These are phyloP conservation scores for Claviceps cyperi DNA, from an alignment of 2,329 filamentous ascomycete species.

Conservation along the genomic window DNA sequence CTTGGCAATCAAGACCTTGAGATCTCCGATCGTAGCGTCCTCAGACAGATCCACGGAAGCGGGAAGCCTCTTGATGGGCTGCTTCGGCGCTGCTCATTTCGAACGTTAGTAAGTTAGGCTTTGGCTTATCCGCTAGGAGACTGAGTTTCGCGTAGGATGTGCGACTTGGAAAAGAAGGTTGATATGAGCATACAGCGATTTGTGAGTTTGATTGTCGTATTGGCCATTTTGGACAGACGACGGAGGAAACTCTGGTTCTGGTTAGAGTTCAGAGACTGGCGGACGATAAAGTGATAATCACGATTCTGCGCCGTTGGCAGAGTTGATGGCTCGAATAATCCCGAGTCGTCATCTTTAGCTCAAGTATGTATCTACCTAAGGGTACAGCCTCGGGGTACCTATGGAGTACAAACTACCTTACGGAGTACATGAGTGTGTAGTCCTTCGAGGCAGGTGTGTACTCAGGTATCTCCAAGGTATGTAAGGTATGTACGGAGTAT, in stretches of 20 bases:
- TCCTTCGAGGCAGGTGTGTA: too few species aligned
- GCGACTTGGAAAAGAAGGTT: background rate
- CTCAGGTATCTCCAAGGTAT: too few species aligned
- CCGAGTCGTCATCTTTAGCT: too few species aligned
- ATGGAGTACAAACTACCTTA: too few species aligned
- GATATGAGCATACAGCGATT: conserved; percentile 9
- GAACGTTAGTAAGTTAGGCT: conserved; percentile 3
- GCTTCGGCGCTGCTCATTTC: conserved; percentile 25
- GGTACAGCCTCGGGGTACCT: too few species aligned
- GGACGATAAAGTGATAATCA: background rate
- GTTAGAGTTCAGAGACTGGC: background rate
- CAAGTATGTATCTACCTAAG: too few species aligned
- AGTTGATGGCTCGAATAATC: background rate
- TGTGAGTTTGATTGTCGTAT: conserved; percentile 9
- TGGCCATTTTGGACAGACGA: conserved; percentile 4
- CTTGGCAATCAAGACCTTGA: conserved; percentile 41
- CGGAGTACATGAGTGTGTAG: too few species aligned
- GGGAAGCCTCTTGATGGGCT: conserved; percentile 41
- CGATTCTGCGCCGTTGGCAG: background rate
- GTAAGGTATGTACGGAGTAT: too few species aligned
- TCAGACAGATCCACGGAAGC: conserved; percentile 31
- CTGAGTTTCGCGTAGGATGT: background rate
- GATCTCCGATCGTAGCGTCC: conserved; percentile 43
- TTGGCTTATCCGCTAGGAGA: background rate
- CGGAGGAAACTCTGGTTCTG: background rate